phyloP scores from a whole-genome alignment of 75 land plant genomes.

The Larix kaempferi region DNA sequence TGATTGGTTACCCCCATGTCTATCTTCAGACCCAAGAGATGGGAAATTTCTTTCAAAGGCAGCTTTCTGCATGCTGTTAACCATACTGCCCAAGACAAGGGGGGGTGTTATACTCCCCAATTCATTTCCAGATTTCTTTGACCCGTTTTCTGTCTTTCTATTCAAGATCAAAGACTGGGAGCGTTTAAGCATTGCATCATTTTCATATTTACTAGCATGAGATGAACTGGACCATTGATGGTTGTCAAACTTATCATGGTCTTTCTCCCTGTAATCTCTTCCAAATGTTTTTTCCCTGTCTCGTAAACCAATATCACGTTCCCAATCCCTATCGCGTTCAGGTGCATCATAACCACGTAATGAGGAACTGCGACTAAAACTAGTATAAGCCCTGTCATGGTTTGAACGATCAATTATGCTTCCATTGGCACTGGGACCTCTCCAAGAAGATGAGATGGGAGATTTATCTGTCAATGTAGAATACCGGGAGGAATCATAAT shows the following conservation, averaged over 20 bases:
- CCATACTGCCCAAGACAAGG: conserved; percentile 22
- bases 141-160: conserved; percentile 37
- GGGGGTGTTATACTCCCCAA: conserved; percentile 22
- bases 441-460: conserved; percentile 4
- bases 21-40: conserved; percentile 80
- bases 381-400: conserved; percentile 14
- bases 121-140: conserved; percentile 25
- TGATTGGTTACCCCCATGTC: conserved; percentile 8
- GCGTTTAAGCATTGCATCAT: conserved; percentile 35
- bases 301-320: conserved; percentile 29
- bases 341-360: conserved; percentile 6
- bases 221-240: conserved; percentile 14
- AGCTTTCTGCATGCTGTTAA: conserved; percentile 44
- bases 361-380: conserved; percentile 6
- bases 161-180: conserved; percentile 56
- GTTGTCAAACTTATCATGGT: conserved; percentile 37
- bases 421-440: conserved; percentile 5
- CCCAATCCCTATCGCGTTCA: conserved; percentile 48
- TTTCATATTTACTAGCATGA: conserved; percentile 37
- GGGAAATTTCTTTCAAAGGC: conserved; percentile 88
- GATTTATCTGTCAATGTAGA: conserved; percentile 1
- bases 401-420: conserved; percentile 1
- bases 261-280: conserved; percentile 23
- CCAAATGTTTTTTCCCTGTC: conserved; percentile 42
- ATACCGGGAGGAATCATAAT: background rate